Evolutionary conservation across 306 rosid species (phyloP).

Genomic region (Cicer chorassanicum): DNA sequence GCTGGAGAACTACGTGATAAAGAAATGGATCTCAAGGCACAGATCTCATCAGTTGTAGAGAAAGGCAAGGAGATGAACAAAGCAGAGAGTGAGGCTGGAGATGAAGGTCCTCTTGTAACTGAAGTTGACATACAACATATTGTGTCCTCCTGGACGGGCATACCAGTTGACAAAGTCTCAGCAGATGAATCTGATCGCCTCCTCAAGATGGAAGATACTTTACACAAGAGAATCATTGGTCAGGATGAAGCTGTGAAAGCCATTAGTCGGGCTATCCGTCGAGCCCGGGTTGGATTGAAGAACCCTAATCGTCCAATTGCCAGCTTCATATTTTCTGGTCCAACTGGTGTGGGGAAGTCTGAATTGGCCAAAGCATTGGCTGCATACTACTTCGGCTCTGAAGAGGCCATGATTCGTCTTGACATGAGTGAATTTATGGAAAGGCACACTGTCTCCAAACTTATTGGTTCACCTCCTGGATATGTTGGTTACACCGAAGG

Average conservation of each 20-base stretch:
- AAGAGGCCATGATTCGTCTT: conserved; percentile 98
- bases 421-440: conserved; percentile 99
- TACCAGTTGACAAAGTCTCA: conserved; percentile 96
- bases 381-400: conserved; percentile 94
- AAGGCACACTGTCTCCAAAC: conserved; percentile 96
- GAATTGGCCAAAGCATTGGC: conserved; percentile 96
- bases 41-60: conserved; percentile 81
- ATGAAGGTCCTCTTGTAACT: conserved; percentile 83
- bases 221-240: conserved; percentile 84
- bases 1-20: conserved; percentile 95
- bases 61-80: conserved; percentile 98
- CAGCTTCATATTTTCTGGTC: conserved; percentile 98
- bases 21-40: conserved; percentile 96
- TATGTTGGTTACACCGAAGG: conserved; percentile 99
- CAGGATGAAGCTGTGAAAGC: conserved; percentile 99
- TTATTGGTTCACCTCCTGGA: conserved; percentile 97
- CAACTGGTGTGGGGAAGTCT: conserved; percentile 99
- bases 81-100: conserved; percentile 96
- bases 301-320: conserved; percentile 98
- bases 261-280: conserved; percentile 91
- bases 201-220: conserved; percentile 96
- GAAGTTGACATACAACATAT: conserved; percentile 93
- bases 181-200: conserved; percentile 96
- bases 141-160: conserved; percentile 97
- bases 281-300: conserved; percentile 96